Base-by-base conservation (phyloP, 2,329 filamentous ascomycete species). In the Tolypocladium ovalisporum region DNA sequence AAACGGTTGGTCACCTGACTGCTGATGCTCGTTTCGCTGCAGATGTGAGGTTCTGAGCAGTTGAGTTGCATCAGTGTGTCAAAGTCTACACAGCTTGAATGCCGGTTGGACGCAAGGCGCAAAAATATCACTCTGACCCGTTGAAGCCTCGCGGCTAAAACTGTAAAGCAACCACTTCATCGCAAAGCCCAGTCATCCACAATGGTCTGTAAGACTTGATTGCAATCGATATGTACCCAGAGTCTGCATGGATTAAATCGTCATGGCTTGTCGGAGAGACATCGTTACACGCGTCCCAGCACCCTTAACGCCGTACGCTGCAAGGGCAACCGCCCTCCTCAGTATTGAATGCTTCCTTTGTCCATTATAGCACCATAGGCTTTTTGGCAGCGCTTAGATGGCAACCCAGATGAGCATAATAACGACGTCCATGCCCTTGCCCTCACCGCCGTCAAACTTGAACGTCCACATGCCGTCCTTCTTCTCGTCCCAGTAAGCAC, bases 401-500 rank as follows among this genome's bases (percentile, higher is more conserved):
- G 82, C 85, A 63, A 94, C 84, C 89, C 89, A 94, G 70, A 92
- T 89, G 65, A 88, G 77, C 75, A 84, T 86, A 66, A 88, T 79
- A 57, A 88, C 83, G 54, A 88, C 82, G 64, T 88, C 85, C 72
- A 88, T 77, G 40, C 84, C 84, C 76, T 85, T 86, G 66, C 72
- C 75, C 70, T 85, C 82, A 59, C 82, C 81, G 58, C 81, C 82
- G 65, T 91, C 88, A 70, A 86, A 93, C 78, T 94, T 94, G 78
- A 87, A 91, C 65, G 84, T 90, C 87, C 88, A 94, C 82, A 92
- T 92, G 64, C 89, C 89, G 68, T 94, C 89, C 73, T 87, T 90
- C 77, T 91, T 89, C 75, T 91, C 89, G 73, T 94, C 90, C 89
- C 89, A 94, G 79, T 88, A 94, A 37, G 89, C 90, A 54, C 89